Evolutionary conservation across 192 early-diverging fungal genomes (phyloP).

Genomic region (Umbelopsis isabellina): DNA sequence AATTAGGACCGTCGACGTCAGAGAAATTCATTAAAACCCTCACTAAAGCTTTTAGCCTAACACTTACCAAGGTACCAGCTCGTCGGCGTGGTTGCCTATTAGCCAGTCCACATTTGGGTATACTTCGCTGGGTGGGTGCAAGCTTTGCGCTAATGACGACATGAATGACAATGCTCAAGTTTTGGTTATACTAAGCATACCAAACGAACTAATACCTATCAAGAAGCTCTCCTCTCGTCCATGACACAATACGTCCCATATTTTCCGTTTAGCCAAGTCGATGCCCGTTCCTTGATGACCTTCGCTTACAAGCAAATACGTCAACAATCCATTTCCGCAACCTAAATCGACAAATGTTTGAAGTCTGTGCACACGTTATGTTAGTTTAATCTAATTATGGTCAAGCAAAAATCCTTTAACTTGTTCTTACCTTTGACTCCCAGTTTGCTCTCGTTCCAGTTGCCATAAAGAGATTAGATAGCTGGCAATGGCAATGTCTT

Average conservation of each 20-base stretch:
- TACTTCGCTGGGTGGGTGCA: slow-evolving; percentile 52
- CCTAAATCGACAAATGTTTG: slow-evolving; percentile 81
- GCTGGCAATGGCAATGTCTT: slow-evolving; percentile 86
- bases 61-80: slow-evolving; percentile 75
- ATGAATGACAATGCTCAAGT: background rate
- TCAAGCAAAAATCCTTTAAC: background rate
- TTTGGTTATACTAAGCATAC: background rate
- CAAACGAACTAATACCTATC: slow-evolving; percentile 39
- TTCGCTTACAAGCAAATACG: slow-evolving; percentile 69
- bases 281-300: slow-evolving; percentile 75
- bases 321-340: slow-evolving; percentile 86
- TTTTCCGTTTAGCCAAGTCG: slow-evolving; percentile 73
- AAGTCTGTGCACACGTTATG: slow-evolving; percentile 16
- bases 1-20: background rate
- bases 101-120: slow-evolving; percentile 72
- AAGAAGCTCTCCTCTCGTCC: slow-evolving; percentile 45
- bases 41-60: too few relatives aligned
- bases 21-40: too few relatives aligned
- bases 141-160: slow-evolving; percentile 55
- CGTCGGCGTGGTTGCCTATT: slow-evolving; percentile 90
- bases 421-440: slow-evolving; percentile 14
- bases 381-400: background rate
- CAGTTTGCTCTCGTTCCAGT: slow-evolving; percentile 34
- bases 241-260: slow-evolving; percentile 67
- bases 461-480: slow-evolving; percentile 82